phyloP scores from a whole-genome alignment of 805 yeast species.

The Sugiyamaella boreocaroliniensis region DNA sequence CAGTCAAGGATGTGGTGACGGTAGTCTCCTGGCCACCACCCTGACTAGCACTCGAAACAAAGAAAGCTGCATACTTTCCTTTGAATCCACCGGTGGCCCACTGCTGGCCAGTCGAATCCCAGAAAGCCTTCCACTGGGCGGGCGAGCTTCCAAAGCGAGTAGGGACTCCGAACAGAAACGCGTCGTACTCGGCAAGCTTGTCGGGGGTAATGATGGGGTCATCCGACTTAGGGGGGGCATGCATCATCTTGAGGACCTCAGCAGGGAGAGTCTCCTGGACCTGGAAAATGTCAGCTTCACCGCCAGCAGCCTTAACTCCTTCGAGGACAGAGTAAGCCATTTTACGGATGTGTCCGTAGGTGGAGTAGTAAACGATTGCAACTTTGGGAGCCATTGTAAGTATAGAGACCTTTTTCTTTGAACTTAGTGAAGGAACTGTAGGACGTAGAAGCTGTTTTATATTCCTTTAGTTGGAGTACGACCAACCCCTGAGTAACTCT shows the following conservation, averaged over 20 bases:
- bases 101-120: constrained; percentile 70
- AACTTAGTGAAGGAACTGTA: background rate
- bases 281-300: constrained; percentile 64
- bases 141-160: constrained; percentile 74
- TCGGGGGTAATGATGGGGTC: constrained; percentile 54
- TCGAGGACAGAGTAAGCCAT: constrained; percentile 62
- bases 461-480: no score
- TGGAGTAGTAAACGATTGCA: constrained; percentile 72
- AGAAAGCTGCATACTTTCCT: constrained; percentile 74
- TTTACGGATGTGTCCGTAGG: constrained; percentile 69
- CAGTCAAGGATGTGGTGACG: constrained; percentile 48
- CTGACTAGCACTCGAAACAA: constrained; percentile 62
- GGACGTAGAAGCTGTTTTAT: background rate
- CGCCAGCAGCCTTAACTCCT: constrained; percentile 67
- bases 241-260: constrained; percentile 51
- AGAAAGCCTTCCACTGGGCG: constrained; percentile 67
- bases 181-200: constrained; percentile 54
- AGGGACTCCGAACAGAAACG: constrained; percentile 70
- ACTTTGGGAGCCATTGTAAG: constrained; percentile 38
- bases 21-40: constrained; percentile 82
- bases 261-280: constrained; percentile 69
- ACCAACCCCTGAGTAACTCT: no score
- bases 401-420: background rate
- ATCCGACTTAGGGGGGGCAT: constrained; percentile 48
- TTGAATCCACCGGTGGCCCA: constrained; percentile 66